Evolutionary conservation across 306 rosid genomes (phyloP).

Genomic region (Calophaca sinica): DNA sequence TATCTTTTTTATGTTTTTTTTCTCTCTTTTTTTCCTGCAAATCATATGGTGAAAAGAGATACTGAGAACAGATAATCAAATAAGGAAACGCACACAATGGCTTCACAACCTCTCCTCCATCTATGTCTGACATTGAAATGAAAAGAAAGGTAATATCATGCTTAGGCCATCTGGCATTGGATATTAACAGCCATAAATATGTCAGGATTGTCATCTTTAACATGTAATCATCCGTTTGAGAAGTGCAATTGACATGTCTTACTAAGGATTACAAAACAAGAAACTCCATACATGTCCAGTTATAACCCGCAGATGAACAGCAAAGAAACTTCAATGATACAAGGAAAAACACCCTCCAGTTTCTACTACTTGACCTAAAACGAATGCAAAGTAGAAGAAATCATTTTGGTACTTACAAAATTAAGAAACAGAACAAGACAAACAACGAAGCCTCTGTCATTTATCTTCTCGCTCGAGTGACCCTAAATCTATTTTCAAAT

Average conservation of each 20-base stretch:
- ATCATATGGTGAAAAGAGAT: constrained; percentile 13
- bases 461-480: constrained; percentile 6
- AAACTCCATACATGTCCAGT: constrained; percentile 18
- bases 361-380: constrained; percentile 27
- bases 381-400: constrained; percentile 28
- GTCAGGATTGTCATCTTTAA: constrained; percentile 19
- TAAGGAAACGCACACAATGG: constrained; percentile 23
- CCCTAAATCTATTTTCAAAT: background rate
- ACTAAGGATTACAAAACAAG: constrained; percentile 3
- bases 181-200: constrained; percentile 22
- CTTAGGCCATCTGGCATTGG: constrained; percentile 8
- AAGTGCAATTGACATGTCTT: constrained; percentile 25
- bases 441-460: constrained; percentile 4
- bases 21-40: constrained; percentile 79
- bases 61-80: constrained; percentile 17
- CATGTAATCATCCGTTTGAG: background rate
- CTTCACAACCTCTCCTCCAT: constrained; percentile 4
- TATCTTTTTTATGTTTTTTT: constrained; percentile 78
- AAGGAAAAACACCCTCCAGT: background rate
- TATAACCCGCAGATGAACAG: constrained; percentile 36
- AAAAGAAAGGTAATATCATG: constrained; percentile 4
- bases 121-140: background rate
- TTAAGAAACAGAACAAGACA: constrained; percentile 31
- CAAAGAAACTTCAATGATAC: constrained; percentile 9
- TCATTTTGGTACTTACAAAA: constrained; percentile 23